phyloP scores from a whole-genome alignment of 805 yeast species.

The Candida suzukii region DNA sequence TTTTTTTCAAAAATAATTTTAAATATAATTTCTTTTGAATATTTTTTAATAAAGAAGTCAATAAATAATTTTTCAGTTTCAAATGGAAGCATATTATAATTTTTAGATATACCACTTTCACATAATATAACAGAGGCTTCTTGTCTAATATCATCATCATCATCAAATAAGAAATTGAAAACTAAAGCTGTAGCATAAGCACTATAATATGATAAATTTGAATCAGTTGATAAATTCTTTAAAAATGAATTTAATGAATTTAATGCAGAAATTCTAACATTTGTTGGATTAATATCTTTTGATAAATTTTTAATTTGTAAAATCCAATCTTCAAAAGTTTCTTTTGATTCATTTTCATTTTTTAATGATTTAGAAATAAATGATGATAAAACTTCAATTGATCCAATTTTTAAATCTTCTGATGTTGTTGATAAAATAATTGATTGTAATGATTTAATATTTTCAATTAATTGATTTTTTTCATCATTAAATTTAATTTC shows the following conservation, averaged over 20 bases:
- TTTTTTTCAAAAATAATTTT: slow-evolving; percentile 1
- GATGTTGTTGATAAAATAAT: slow-evolving; percentile 26
- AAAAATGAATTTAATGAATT: slow-evolving; percentile 31
- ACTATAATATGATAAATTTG: background rate
- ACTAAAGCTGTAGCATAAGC: slow-evolving; percentile 14
- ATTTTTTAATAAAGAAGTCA: slow-evolving; percentile 3
- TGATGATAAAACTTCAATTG: slow-evolving; percentile 47
- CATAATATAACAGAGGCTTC: slow-evolving; percentile 31
- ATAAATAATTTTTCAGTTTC: slow-evolving; percentile 22
- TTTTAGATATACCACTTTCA: slow-evolving; percentile 3
- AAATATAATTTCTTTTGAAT: background rate
- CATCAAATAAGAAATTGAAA: slow-evolving; percentile 48
- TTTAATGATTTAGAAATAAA: slow-evolving; percentile 17
- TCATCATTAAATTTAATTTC: background rate
- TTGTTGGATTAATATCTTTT: slow-evolving; percentile 37
- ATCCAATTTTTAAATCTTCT: slow-evolving; percentile 40
- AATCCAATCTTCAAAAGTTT: slow-evolving; percentile 21
- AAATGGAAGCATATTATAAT: slow-evolving; percentile 22
- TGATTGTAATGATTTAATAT: slow-evolving; percentile 22
- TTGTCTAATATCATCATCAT: slow-evolving; percentile 54
- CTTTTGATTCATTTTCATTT: slow-evolving; percentile 1
- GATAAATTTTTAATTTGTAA: slow-evolving; percentile 20
- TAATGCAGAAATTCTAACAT: slow-evolving; percentile 39
- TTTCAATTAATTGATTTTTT: slow-evolving; percentile 9
- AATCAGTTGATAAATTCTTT: slow-evolving; percentile 2